phyloP scores from a whole-genome alignment of 768 basidiomycete species.

The Tephrocybe sp. region DNA sequence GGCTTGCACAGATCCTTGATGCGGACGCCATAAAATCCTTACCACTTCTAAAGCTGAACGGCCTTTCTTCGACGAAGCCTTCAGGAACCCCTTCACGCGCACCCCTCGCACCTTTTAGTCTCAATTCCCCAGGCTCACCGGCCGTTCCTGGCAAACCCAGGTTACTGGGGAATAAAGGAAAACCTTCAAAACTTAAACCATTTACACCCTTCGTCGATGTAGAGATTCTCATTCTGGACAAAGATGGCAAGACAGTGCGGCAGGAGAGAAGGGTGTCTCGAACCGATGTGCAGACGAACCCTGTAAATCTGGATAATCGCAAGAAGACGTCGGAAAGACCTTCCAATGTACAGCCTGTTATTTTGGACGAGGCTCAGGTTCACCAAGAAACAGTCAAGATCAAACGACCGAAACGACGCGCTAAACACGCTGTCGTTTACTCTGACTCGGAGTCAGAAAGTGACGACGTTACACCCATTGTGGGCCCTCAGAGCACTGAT shows the following conservation, averaged over 20 bases:
- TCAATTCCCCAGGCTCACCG: constrained; percentile 39
- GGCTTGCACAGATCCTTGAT: constrained; percentile 32
- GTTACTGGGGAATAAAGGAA: constrained; percentile 21
- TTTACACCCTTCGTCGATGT: constrained; percentile 55
- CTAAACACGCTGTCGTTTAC: constrained; percentile 28
- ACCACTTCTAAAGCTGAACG: constrained; percentile 19
- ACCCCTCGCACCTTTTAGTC: constrained; percentile 29
- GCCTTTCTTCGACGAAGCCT: constrained; percentile 6
- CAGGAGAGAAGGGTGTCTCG: constrained; percentile 62
- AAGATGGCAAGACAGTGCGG: constrained; percentile 53
- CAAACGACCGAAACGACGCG: constrained; percentile 26
- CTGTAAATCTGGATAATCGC: constrained; percentile 9
- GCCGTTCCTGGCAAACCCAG: constrained; percentile 28
- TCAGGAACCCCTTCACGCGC: constrained; percentile 28
- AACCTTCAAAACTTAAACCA: constrained; percentile 35
- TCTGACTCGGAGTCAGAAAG: constrained; percentile 48
- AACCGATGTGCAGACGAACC: constrained; percentile 40
- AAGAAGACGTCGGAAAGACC: constrained; percentile 1
- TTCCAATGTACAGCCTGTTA: background rate
- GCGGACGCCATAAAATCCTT: constrained; percentile 10
- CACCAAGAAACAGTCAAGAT: constrained; percentile 24
- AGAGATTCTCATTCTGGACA: constrained; percentile 69
- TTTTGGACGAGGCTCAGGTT: constrained; percentile 17
- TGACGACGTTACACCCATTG: constrained; percentile 12
- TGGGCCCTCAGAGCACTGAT: constrained; percentile 13